phyloP scores from a whole-genome alignment of 176 grass and related monocot species.

The Lolium rigidum region DNA sequence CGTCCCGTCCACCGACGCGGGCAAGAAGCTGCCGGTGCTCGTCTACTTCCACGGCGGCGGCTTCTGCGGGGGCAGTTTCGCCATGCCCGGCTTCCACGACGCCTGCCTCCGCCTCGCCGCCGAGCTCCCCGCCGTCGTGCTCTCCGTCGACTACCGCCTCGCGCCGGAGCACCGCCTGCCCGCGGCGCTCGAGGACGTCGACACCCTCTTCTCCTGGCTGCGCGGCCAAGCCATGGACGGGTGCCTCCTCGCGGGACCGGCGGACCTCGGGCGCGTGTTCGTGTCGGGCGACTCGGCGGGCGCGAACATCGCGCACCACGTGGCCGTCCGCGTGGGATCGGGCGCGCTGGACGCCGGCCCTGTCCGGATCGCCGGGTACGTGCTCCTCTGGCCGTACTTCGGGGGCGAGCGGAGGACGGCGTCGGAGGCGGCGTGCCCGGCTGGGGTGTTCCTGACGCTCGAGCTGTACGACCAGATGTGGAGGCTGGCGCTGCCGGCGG shows the following conservation, averaged over 20 bases:
- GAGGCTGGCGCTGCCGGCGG: constrained; percentile 66
- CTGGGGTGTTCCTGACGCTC: neutral
- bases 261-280: constrained; percentile 45
- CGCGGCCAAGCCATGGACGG: constrained; percentile 26
- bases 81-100: constrained; percentile 35
- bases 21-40: constrained; percentile 50
- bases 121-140: constrained; percentile 54
- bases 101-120: constrained; percentile 51
- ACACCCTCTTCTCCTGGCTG: constrained; percentile 50
- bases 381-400: constrained; percentile 51
- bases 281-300: constrained; percentile 50
- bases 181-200: constrained; percentile 51
- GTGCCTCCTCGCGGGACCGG: constrained; percentile 37
- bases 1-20: constrained; percentile 5
- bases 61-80: constrained; percentile 56
- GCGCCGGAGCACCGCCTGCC: constrained; percentile 75
- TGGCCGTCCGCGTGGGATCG: constrained; percentile 21
- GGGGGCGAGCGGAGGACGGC: constrained; percentile 32
- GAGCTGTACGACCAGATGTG: constrained; percentile 59
- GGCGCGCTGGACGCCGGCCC: neutral
- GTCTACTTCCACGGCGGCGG: constrained; percentile 67
- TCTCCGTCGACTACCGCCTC: constrained; percentile 69
- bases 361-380: constrained; percentile 26
- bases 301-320: constrained; percentile 58
- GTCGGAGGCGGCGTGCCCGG: constrained; percentile 39